Base-by-base conservation (phyloP, 345 rosid genomes). In the Euphorbia peplus region DNA sequence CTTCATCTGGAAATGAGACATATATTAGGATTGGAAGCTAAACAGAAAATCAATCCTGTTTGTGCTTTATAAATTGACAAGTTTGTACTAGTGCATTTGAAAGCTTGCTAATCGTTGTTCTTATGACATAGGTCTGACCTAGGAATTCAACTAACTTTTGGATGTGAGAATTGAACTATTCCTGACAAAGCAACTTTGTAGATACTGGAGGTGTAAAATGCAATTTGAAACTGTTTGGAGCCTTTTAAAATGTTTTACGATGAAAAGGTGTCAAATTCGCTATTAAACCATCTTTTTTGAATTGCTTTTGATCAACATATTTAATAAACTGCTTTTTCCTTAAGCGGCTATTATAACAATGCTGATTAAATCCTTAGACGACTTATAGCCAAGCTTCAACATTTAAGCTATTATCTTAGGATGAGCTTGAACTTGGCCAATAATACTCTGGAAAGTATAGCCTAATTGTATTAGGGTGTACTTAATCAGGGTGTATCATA, bases 311-410 rank as follows among this genome's bases (percentile, higher is more conserved):
- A 53, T 22, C 14, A 53, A 22, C 26, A 53, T 21, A 22, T 53
- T 21, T 24, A 53, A 19, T 9, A 52, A 6, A 52, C 56, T 52
- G 22, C 28, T 19, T 8, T 52, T 52, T 52, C 8, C 52, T 3
- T n/a, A 4, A 21, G 56, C 11, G 10, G 57, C 28, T 53, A 53
- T 24, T 13, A 22, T 24, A 53, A 53, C 22, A 53, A 21, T 9
- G 8, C 22, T 8, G 21, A 50, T 50, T 50, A 50, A 19, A 18
- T 2, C 57, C 12, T 53, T 22, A 9, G 25, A 21, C 57, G 10
- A 63, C 19, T 16, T 12, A 15, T 44, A 63, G 54, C 54, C 66
- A 46, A 63, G 54, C 37, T 63, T 44, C 54, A 25, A 15, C 37
- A 15, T 44, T n/a, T 35, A 46, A 41, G 16, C 54, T 15, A 46